Evolutionary conservation across 164 flowering plant species (phyloP).

Genomic region (Chimonanthus salicifolius): DNA sequence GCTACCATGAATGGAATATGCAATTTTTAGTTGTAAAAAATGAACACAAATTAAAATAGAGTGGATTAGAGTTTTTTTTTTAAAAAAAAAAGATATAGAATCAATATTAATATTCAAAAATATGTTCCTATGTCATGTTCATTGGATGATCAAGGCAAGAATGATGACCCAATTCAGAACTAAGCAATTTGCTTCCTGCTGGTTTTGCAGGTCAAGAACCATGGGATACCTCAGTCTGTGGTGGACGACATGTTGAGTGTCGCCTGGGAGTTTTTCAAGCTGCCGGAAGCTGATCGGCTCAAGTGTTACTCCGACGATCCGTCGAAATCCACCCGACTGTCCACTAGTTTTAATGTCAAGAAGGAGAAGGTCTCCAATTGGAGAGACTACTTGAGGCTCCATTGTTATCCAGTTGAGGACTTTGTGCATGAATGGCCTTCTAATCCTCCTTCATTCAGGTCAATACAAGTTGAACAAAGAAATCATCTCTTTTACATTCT

Average conservation of each 20-base stretch:
- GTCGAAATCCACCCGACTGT: constrained; percentile 37
- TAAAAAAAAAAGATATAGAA: no score
- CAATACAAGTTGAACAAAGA: neutral
- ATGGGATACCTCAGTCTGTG: constrained; percentile 41
- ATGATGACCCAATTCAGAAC: no score
- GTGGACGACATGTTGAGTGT: constrained; percentile 30
- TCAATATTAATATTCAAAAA: no score
- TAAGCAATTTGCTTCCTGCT: no score
- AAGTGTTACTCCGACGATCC: constrained; percentile 55
- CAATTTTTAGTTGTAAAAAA: no score
- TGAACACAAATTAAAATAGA: no score
- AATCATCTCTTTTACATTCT: no score
- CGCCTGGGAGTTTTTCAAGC: constrained; percentile 42
- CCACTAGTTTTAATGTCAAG: constrained; percentile 61
- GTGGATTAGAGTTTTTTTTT: no score
- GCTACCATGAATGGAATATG: no score
- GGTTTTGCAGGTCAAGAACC: constrained; percentile 44
- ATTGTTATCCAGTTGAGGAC: constrained; percentile 58
- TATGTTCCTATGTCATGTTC: no score
- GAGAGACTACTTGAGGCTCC: constrained; percentile 68
- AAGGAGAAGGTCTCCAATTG: constrained; percentile 55
- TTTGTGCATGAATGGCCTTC: constrained; percentile 52
- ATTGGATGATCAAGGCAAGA: no score
- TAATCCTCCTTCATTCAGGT: constrained; percentile 52
- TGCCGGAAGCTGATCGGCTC: constrained; percentile 55